Base-by-base conservation (phyloP, 306 rosid species). In the Inga oerstediana region DNA sequence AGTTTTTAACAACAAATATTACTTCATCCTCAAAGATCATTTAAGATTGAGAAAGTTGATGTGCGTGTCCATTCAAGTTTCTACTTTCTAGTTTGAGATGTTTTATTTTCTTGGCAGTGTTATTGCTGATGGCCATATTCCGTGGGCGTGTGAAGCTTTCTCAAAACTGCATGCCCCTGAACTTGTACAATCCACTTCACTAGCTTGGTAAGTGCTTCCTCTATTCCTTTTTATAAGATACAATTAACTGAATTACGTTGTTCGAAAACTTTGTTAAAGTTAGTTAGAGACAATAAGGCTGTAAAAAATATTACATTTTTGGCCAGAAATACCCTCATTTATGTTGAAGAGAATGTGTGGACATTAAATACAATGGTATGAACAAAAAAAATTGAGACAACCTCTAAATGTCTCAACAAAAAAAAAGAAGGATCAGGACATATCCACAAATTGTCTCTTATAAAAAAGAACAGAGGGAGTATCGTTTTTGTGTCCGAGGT, bases 71-170 rank as follows among this genome's bases (percentile, higher is more conserved):
- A 41, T 84, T 76, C 54, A 19, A 72, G 72, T 58, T 45, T 82
- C 66, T 75, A 39, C 49, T 81, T 71, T 76, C 16, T 20, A 43
- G 66, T 74, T 74, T 82, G 61, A 79, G 76, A 64, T 73, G 35
- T 64, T 84, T 83, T 80, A n/a, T 78, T 74, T 83, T 72, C 56
- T 64, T 83, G 68, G 72, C 92, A 96, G 98, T 71, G 98, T 96
- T 76, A 90, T 82, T 70, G 92, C 92, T 3, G 97, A 92, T 81
- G 90, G 97, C 68, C 99, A 96, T 77, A 66, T 94, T 79, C 91
- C 89, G 27, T 96, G 98, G 99, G 92, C 98, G 12, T 96, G 89
- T 22, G 92, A 90, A 76, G 97, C 97, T 49, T 94, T 96, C 89
- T 86, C 97, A 27, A 88, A 73, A 66, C 59, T 82, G 77, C 93